A percentile compares a stretch with the other conserved stretches of the same genome.
phyloP scores from a whole-genome alignment of 345 rosid genomes.

The Rubroshorea leprosula region DNA sequence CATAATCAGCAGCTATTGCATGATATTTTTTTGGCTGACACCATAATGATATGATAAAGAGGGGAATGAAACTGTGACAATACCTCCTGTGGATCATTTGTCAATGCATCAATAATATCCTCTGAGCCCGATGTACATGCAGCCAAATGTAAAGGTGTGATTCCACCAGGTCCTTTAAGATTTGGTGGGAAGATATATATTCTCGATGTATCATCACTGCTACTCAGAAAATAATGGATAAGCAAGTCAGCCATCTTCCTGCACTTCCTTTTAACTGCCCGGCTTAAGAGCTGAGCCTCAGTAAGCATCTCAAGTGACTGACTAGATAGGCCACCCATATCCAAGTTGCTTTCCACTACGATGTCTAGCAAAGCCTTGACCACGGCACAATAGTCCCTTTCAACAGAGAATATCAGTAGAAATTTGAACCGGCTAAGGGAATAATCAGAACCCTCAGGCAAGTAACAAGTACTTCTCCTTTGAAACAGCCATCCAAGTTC shows the following conservation, averaged over 20 bases:
- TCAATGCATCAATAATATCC: constrained; percentile 61
- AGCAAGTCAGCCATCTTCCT: constrained; percentile 65
- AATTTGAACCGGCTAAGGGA: constrained; percentile 64
- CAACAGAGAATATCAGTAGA: constrained; percentile 64
- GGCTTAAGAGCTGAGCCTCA: constrained; percentile 66
- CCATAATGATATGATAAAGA: background rate
- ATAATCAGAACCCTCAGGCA: constrained; percentile 31
- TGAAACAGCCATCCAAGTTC: constrained; percentile 98
- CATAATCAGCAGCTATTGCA: too few relatives aligned
- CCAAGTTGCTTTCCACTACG: constrained; percentile 46
- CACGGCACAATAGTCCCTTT: constrained; percentile 63
- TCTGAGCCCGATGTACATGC: constrained; percentile 65
- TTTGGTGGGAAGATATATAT: constrained; percentile 57
- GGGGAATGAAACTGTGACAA: background rate
- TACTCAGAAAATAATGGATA: constrained; percentile 33
- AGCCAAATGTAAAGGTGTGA: constrained; percentile 84
- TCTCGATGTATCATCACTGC: constrained; percentile 21
- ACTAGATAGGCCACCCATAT: constrained; percentile 33
- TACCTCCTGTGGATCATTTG: constrained; percentile 88
- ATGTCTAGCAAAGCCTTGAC: constrained; percentile 56
- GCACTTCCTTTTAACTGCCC: constrained; percentile 70
- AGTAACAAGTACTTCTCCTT: constrained; percentile 31
- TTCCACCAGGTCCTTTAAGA: constrained; percentile 62
- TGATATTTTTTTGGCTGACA: too few relatives aligned
- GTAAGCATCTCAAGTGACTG: constrained; percentile 48